phyloP scores from a whole-genome alignment of 805 yeast species.

The Candida odintsovae region DNA sequence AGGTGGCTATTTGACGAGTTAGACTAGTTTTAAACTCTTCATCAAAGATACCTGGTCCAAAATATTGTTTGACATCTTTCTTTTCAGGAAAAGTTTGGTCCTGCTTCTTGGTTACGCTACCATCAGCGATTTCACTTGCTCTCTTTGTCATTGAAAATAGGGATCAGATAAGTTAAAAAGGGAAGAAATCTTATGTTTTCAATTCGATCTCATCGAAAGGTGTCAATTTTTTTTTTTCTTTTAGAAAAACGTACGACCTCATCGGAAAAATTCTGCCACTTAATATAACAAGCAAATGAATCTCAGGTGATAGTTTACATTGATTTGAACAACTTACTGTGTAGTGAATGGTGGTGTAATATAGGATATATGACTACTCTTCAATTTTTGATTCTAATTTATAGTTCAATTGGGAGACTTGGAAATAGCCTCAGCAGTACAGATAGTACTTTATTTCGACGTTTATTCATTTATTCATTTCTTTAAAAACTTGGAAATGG shows the following conservation, averaged over 20 bases:
- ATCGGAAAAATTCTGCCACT: neutral
- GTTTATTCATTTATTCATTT: no score
- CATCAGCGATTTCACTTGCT: neutral
- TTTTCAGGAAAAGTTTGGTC: constrained; percentile 9
- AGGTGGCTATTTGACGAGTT: constrained; percentile 38
- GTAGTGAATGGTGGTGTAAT: no score
- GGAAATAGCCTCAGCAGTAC: no score
- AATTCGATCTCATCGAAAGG: neutral
- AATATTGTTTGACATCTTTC: constrained; percentile 33
- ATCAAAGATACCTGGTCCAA: constrained; percentile 45
- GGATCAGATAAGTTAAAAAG: neutral
- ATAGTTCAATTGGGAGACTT: no score
- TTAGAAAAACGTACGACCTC: neutral
- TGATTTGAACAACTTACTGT: no score
- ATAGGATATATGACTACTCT: no score
- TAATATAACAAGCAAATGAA: neutral
- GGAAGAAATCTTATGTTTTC: neutral
- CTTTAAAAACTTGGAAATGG: neutral
- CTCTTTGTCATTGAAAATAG: neutral
- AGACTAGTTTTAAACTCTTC: constrained; percentile 33
- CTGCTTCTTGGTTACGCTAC: neutral
- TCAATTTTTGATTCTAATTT: no score
- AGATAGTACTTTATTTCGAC: no score
- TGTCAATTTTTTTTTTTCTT: neutral
- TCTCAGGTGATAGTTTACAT: no score